phyloP scores from a whole-genome alignment of 192 early-diverging fungal genomes.

The Mortierella hygrophila region DNA sequence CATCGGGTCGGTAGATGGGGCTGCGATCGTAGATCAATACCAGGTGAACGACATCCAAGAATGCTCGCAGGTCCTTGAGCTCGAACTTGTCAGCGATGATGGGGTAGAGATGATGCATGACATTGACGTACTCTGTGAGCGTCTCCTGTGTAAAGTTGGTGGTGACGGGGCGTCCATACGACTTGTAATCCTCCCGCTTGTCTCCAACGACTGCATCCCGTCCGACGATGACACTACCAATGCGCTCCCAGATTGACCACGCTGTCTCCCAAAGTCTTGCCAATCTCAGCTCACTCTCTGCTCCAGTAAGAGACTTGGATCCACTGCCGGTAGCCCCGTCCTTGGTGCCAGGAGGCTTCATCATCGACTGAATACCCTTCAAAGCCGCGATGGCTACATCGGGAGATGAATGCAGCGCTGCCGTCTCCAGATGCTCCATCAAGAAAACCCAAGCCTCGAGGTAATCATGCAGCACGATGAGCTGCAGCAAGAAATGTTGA shows the following conservation, averaged over 20 bases:
- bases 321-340: not conserved
- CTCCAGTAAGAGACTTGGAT: not conserved
- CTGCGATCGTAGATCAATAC: conserved; percentile 75
- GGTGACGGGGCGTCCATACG: conserved; percentile 40
- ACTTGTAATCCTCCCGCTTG: conserved; percentile 33
- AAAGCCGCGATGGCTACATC: conserved; percentile 85
- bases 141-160: conserved; percentile 79
- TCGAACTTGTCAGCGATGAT: conserved; percentile 66
- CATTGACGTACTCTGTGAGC: conserved; percentile 69
- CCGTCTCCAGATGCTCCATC: conserved; percentile 80
- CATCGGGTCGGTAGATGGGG: conserved; percentile 67
- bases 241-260: conserved; percentile 80
- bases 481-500: conserved; percentile 71
- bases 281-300: conserved; percentile 45
- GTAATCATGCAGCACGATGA: conserved; percentile 74
- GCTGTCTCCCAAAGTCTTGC: conserved; percentile 69
- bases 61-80: conserved; percentile 63
- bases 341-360: conserved; percentile 44
- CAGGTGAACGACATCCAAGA: conserved; percentile 64
- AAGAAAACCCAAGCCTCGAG: conserved; percentile 77
- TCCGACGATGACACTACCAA: conserved; percentile 74
- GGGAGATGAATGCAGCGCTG: conserved; percentile 72
- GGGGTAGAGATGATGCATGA: conserved; percentile 74
- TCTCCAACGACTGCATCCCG: conserved; percentile 16
- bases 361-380: conserved; percentile 75